Percentiles rank a stretch among this genome's conserved stretches.
Conservation (phyloP, 306 rosid genomes). For the Mimosa bimucronata region DNA sequence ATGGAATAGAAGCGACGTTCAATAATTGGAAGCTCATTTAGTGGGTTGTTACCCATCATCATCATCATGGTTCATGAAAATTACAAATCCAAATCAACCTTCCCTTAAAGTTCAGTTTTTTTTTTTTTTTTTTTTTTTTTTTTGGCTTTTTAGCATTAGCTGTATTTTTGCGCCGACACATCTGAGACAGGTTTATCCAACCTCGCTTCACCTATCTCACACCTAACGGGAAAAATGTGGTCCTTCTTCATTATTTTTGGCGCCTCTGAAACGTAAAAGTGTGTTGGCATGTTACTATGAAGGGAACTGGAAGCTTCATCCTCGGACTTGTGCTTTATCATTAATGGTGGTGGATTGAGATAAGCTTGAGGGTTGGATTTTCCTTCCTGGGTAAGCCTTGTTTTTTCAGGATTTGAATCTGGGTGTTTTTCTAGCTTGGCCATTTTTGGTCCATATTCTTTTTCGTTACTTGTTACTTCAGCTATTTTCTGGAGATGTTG, state of each 20-base stretch:
- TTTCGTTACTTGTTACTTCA: not conserved
- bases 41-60: conserved; percentile 2
- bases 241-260: conserved; percentile 8
- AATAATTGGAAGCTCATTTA: conserved; percentile 3
- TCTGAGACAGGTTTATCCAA: conserved; percentile 21
- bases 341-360: conserved; percentile 34
- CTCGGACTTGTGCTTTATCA: conserved; percentile 30
- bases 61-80: not conserved
- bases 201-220: conserved; percentile 34
- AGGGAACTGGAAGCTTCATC: conserved; percentile 41
- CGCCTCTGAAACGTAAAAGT: conserved; percentile 20
- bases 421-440: conserved; percentile 42
- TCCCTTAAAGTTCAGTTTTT: too few relatives aligned
- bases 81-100: not conserved
- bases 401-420: conserved; percentile 32
- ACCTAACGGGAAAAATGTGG: conserved; percentile 16
- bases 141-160: conserved; percentile 11
- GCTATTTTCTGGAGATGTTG: not conserved
- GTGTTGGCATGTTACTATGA: conserved; percentile 8
- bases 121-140: too few relatives aligned
- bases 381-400: conserved; percentile 37
- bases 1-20: conserved; percentile 14
- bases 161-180: conserved; percentile 16
- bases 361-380: conserved; percentile 40
- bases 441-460: conserved; percentile 11